Evolutionary conservation across 1,284 basidiomycete genomes (phyloP), one percentile per base, ranked within the genome.

Genomic region (Tilletia walkeri): DNA sequence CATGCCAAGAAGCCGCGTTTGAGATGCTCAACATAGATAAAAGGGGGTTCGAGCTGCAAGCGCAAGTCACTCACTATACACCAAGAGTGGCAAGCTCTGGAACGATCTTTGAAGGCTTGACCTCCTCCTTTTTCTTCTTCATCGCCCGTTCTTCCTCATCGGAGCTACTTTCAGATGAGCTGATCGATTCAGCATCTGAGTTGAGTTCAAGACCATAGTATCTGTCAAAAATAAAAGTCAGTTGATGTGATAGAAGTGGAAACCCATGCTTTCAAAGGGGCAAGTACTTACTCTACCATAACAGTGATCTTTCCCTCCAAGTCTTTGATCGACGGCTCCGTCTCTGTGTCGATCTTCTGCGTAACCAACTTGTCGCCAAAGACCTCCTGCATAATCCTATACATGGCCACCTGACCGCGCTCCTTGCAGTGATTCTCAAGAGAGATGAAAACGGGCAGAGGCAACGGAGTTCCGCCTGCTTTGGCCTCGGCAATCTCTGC

Each of bases 361-460:
- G 24, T 69, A 67, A 9, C 84, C 9, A 90, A 83, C 78, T 87
- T 88, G 20, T 86, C 84, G 0, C 89, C 88, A 87, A 88, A 89
- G 0, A 84, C 84, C 9, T 86, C 85, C 72, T 85, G 83, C 86
- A 90, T 87, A 67, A 88, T 86, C 45, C 83, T 78, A n/a, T 89
- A 88, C 34, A 90, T 82, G 70, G 89, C 85, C 45, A 83, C 80
- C 78, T 90, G 89, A 0, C 86, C 86, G 34, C 84, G 84, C 0
- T 86, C 79, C 3, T 84, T 84, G 56, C 89, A 88, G 76, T 90
- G 89, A 73, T 89, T 89, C 76, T 90, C 89, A 10, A 90, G 84
- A 66, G 88, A 88, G 50, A 90, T 86, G 67, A 90, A 79, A n/a
- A 90, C 85, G 1, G 89, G 89, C 0, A 74, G 72, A 1, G 75